Evolutionary conservation across 495 filamentous ascomycete species (phyloP).

Genomic region (Annulohypoxylon stygium): DNA sequence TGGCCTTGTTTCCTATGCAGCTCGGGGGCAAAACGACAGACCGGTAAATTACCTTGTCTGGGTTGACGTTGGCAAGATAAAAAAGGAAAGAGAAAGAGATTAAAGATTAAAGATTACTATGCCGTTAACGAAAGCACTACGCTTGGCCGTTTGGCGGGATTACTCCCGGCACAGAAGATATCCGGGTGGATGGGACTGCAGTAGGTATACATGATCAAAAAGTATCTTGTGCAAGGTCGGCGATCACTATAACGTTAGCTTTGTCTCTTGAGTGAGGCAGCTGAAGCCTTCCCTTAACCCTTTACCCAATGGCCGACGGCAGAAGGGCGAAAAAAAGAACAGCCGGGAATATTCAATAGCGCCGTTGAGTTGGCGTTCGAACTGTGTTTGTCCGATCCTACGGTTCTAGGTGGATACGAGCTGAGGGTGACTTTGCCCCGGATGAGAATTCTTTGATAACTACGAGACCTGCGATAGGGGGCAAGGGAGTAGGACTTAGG

Average conservation of each 20-base stretch:
- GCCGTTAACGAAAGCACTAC: slow-evolving; percentile 7
- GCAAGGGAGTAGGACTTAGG: not conserved
- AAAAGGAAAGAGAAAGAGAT: slow-evolving; percentile 7
- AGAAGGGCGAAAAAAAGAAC: slow-evolving; percentile 17
- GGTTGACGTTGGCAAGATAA: not conserved
- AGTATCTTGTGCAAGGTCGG: slow-evolving; percentile 29
- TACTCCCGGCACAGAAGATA: slow-evolving; percentile 13
- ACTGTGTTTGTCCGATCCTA: slow-evolving; percentile 24
- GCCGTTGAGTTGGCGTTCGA: slow-evolving; percentile 25
- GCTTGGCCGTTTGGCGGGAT: slow-evolving; percentile 19
- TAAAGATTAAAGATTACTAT: not conserved
- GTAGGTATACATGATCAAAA: slow-evolving; percentile 26
- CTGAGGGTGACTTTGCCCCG: slow-evolving; percentile 20
- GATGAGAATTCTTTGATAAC: not conserved
- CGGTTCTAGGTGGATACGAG: slow-evolving; percentile 33
- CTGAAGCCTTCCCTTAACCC: slow-evolving; percentile 20
- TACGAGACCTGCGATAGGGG: not conserved
- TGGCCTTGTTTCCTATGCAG: slow-evolving; percentile 30
- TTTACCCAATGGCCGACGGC: slow-evolving; percentile 22
- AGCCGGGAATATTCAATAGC: slow-evolving; percentile 40
- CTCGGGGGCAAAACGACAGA: slow-evolving; percentile 22
- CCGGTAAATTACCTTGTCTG: slow-evolving; percentile 24
- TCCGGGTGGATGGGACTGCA: slow-evolving; percentile 7
- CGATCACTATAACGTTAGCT: slow-evolving; percentile 41
- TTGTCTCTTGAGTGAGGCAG: slow-evolving; percentile 8